Evolutionary conservation across 371 early-diverging fungal genomes (phyloP).

Genomic region (Choanephora cucurbitarum): DNA sequence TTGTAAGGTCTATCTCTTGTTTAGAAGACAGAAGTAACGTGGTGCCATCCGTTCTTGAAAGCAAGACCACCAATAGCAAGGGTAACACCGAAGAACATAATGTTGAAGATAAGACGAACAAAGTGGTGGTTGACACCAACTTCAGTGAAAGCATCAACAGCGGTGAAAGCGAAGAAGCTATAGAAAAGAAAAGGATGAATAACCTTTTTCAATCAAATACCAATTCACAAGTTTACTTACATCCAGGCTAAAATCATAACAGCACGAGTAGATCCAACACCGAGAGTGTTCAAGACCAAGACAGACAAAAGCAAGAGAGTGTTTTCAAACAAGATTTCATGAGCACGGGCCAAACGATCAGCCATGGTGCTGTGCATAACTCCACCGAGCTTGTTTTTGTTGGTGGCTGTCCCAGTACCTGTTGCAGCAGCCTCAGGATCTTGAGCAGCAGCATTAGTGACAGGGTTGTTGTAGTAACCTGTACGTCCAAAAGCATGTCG

Average conservation of each 20-base stretch:
- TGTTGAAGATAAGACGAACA: slow-evolving; percentile 18
- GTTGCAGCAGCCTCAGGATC: slow-evolving; percentile 30
- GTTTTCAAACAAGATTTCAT: slow-evolving; percentile 39
- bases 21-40: not conserved
- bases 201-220: not conserved
- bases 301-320: slow-evolving; percentile 38
- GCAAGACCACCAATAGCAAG: slow-evolving; percentile 34
- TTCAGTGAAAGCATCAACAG: slow-evolving; percentile 20
- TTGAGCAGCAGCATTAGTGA: slow-evolving; percentile 6
- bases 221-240: slow-evolving; percentile 14
- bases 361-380: slow-evolving; percentile 1
- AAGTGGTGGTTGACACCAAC: slow-evolving; percentile 15
- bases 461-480: slow-evolving; percentile 6
- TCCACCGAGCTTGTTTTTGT: not conserved
- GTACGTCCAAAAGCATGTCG: slow-evolving; percentile 37
- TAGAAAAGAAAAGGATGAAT: no score
- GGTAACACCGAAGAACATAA: slow-evolving; percentile 22
- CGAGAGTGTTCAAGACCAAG: slow-evolving; percentile 32
- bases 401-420: slow-evolving; percentile 9
- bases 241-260: slow-evolving; percentile 38
- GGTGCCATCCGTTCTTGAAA: slow-evolving; percentile 22
- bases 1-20: no score
- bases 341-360: slow-evolving; percentile 21
- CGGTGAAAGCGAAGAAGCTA: slow-evolving; percentile 30
- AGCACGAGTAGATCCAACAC: slow-evolving; percentile 25